phyloP scores from a whole-genome alignment of 108 stramenopile genomes.

The Discostella pseudostelligera region DNA sequence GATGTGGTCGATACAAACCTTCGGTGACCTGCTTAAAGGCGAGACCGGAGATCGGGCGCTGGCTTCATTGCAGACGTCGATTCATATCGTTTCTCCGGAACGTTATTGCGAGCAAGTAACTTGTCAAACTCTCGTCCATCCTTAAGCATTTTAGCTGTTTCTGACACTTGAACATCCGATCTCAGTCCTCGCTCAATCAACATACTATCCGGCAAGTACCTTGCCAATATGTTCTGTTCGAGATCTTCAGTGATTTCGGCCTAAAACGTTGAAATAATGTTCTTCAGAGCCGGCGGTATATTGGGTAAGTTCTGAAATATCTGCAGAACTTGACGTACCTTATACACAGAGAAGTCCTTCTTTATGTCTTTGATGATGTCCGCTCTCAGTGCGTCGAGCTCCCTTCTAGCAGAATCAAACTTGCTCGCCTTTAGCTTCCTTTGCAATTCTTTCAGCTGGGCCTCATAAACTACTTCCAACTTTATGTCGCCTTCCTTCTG shows the following conservation, averaged over 20 bases:
- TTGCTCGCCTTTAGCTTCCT: constrained; percentile 66
- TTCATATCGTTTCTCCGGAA: constrained; percentile 7
- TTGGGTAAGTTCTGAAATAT: neutral
- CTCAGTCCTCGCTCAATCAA: constrained; percentile 65
- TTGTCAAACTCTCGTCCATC: constrained; percentile 64
- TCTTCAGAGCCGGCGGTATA: neutral
- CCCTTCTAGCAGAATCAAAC: constrained; percentile 62
- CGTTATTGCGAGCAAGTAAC: constrained; percentile 55
- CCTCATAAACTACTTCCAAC: constrained; percentile 68
- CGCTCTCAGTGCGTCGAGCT: constrained; percentile 65
- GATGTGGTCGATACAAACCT: too few relatives aligned
- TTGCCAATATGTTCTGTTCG: constrained; percentile 67
- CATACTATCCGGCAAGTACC: constrained; percentile 87
- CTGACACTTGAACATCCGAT: constrained; percentile 68
- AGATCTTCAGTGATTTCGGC: constrained; percentile 85
- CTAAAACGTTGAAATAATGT: neutral
- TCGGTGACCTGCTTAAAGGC: too few relatives aligned
- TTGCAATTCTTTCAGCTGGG: constrained; percentile 66
- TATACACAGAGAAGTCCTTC: constrained; percentile 83
- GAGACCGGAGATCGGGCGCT: too few relatives aligned
- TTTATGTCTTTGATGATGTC: constrained; percentile 71
- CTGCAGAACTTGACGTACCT: neutral
- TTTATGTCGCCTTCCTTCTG: constrained; percentile 72
- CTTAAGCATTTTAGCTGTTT: constrained; percentile 62
- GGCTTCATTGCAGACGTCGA: constrained; percentile 9